phyloP scores from a whole-genome alignment of 1,284 basidiomycete species.

The Irpex lacteus region DNA sequence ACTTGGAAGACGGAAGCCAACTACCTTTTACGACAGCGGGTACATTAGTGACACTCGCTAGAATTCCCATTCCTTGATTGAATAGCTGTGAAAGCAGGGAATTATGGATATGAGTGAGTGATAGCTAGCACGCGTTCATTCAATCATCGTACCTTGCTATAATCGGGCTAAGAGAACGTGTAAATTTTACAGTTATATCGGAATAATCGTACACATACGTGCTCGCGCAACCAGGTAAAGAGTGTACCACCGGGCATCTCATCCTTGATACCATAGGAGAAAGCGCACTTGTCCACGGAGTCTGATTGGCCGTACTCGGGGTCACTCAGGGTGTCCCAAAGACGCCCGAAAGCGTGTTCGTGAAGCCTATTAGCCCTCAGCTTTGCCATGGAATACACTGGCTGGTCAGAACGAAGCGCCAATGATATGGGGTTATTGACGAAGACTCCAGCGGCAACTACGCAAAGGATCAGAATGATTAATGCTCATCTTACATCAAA shows the following conservation, averaged over 20 bases:
- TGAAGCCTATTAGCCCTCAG: neutral
- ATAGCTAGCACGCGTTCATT: neutral
- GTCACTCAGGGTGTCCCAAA: conserved; percentile 1
- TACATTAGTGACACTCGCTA: neutral
- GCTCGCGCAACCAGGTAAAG: neutral
- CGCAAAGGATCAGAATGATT: neutral
- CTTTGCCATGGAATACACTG: conserved; percentile 2
- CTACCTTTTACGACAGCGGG: neutral
- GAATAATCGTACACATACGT: neutral
- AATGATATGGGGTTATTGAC: neutral
- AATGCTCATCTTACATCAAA: neutral
- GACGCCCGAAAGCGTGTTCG: neutral
- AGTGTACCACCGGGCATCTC: conserved; percentile 1
- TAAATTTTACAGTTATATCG: neutral
- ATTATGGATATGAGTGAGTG: neutral
- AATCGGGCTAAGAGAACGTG: neutral
- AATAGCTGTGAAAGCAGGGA: neutral
- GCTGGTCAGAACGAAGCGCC: neutral
- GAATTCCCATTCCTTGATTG: neutral
- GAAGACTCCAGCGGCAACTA: neutral
- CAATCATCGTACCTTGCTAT: neutral
- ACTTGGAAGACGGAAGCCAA: neutral
- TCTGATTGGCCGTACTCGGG: neutral
- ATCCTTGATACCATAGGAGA: conserved; percentile 1
- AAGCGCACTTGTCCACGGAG: conserved; percentile 1